Evolutionary conservation across 2,329 filamentous ascomycete species (phyloP).

Genomic region (Phyllosticta citriasiana): DNA sequence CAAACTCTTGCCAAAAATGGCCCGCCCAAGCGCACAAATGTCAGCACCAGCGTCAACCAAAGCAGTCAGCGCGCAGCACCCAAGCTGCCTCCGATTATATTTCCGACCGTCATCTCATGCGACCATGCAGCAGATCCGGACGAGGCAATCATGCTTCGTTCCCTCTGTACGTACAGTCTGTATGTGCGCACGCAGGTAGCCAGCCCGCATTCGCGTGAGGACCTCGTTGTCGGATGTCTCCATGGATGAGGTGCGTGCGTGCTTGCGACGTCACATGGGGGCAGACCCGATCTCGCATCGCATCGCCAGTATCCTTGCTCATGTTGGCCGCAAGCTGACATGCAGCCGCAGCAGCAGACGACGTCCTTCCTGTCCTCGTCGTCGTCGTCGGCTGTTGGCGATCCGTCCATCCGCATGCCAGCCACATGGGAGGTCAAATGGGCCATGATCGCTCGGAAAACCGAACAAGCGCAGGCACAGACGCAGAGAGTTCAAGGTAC

Average conservation of each 20-base stretch:
- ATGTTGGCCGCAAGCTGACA: neutral
- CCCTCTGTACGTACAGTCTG: neutral
- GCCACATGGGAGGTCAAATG: neutral
- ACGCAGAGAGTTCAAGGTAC: neutral
- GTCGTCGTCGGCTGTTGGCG: neutral
- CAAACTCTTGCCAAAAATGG: neutral
- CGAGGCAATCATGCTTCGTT: neutral
- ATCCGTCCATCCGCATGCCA: neutral
- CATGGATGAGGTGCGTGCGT: neutral
- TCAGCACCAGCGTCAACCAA: neutral
- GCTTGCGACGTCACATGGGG: neutral
- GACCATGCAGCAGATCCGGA: neutral
- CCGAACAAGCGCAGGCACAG: neutral
- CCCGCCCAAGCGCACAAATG: neutral
- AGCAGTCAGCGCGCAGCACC: neutral
- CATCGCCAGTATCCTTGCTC: neutral
- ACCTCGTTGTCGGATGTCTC: neutral
- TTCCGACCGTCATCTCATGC: neutral
- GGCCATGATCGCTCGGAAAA: too few species aligned
- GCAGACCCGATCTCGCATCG: neutral
- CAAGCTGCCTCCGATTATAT: neutral
- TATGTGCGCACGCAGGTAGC: neutral
- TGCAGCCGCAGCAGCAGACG: neutral
- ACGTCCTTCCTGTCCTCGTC: too few species aligned
- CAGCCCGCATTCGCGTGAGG: neutral